Conservation (phyloP, 352 stramenopile genomes). For the Nothophytophthora sp. region DNA sequence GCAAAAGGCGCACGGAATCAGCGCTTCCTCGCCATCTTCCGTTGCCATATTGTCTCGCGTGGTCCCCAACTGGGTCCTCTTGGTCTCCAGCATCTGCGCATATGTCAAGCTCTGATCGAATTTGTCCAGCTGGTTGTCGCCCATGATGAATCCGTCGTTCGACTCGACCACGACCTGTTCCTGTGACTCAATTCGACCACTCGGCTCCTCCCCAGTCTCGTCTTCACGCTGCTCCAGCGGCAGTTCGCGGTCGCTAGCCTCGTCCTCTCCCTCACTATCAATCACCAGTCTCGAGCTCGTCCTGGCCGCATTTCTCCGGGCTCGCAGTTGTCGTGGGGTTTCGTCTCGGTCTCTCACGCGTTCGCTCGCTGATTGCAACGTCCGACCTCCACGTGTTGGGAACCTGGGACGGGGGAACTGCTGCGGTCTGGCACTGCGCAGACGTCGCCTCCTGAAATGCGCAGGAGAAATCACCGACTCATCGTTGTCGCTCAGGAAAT, state of each 20-base stretch:
- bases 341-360: constrained; percentile 18
- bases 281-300: constrained; percentile 25
- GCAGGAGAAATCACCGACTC: constrained; percentile 34
- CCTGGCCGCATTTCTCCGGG: constrained; percentile 21
- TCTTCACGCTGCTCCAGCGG: neutral
- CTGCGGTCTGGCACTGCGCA: constrained; percentile 32
- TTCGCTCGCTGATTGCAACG: constrained; percentile 25
- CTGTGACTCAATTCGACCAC: constrained; percentile 11
- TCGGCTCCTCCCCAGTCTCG: constrained; percentile 6
- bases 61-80: constrained; percentile 37
- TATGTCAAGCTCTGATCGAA: constrained; percentile 77
- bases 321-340: constrained; percentile 23
- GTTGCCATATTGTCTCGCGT: constrained; percentile 19
- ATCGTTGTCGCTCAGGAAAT: constrained; percentile 54
- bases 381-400: constrained; percentile 37
- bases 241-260: constrained; percentile 1
- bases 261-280: constrained; percentile 33
- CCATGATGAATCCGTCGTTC: constrained; percentile 84
- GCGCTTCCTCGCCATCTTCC: constrained; percentile 33
- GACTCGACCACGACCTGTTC: constrained; percentile 70
- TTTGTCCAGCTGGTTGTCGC: constrained; percentile 77
- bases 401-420: constrained; percentile 22
- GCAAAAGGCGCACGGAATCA: constrained; percentile 85
- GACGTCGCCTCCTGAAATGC: constrained; percentile 37
- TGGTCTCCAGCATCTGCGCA: constrained; percentile 57